These are phyloP conservation scores for Nothophaeocryptopus gaeumannii DNA, from an alignment of 2,329 filamentous ascomycete genomes.

Conservation along the genomic window DNA sequence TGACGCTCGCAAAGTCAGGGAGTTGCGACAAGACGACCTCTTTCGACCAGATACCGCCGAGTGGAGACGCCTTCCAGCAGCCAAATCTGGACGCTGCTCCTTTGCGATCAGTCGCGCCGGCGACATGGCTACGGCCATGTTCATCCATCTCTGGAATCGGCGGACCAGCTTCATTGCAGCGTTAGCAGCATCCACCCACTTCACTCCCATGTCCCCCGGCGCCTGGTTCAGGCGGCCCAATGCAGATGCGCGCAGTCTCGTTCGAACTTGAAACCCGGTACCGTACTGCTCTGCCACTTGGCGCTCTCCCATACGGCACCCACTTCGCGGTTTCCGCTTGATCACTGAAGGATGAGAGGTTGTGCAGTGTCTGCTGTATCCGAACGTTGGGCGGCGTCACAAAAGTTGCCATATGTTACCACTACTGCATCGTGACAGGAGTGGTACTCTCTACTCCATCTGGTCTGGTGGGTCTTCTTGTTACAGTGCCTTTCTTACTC, in stretches of 20 bases:
- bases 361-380: constrained; percentile 7
- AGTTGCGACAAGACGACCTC: too few species aligned
- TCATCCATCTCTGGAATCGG: neutral
- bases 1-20: neutral
- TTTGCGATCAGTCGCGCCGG: constrained; percentile 15
- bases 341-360: constrained; percentile 7
- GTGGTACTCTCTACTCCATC: neutral
- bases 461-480: constrained; percentile 9
- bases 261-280: constrained; percentile 15
- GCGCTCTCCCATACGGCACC: constrained; percentile 9
- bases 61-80: neutral
- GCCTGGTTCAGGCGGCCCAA: constrained; percentile 9
- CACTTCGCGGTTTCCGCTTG: constrained; percentile 14
- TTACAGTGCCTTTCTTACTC: too few species aligned
- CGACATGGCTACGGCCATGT: constrained; percentile 19
- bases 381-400: constrained; percentile 1
- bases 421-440: constrained; percentile 18
- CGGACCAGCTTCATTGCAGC: too few species aligned
- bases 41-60: too few species aligned
- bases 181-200: too few species aligned
- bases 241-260: constrained; percentile 17
- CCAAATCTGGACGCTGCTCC: neutral
- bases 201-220: neutral
- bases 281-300: constrained; percentile 10
- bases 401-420: constrained; percentile 14